Conservation (phyloP, 768 basidiomycete species). For the Rhizopogon vinicolor region DNA sequence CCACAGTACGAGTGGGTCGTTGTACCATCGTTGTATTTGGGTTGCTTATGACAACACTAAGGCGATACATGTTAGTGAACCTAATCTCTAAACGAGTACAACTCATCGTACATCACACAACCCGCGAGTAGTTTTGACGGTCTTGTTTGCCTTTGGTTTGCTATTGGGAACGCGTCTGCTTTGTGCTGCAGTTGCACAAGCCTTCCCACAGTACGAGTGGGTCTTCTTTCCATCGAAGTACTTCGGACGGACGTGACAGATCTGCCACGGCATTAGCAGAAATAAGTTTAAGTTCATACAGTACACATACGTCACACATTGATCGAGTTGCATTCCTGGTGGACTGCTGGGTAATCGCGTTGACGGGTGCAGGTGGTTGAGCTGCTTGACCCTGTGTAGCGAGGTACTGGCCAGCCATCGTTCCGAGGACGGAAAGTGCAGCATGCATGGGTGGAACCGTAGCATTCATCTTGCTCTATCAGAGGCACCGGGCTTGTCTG, state of each 20-base stretch:
- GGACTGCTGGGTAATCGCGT: conserved; percentile 9
- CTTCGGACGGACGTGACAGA: conserved; percentile 53
- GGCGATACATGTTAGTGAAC: conserved; percentile 5
- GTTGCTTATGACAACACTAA: conserved; percentile 56
- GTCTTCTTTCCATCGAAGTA: conserved; percentile 50
- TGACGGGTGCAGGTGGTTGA: conserved; percentile 15
- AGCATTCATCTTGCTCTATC: conserved; percentile 19
- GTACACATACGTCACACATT: conserved; percentile 46
- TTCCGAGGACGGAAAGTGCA: conserved; percentile 31
- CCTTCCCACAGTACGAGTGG: conserved; percentile 57
- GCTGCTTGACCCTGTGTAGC: conserved; percentile 22
- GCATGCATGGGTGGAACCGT: conserved; percentile 31
- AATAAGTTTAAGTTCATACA: conserved; percentile 2
- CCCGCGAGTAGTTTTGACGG: conserved; percentile 23
- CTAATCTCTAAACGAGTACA: neutral
- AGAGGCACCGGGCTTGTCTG: conserved; percentile 6
- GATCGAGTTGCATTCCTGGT: conserved; percentile 23
- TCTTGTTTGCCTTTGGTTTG: conserved; percentile 23
- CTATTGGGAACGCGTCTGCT: conserved; percentile 9
- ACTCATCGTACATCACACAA: conserved; percentile 46
- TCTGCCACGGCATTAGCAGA: conserved; percentile 26
- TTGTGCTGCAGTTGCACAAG: conserved; percentile 39
- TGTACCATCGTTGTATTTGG: conserved; percentile 55
- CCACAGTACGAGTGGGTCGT: conserved; percentile 59
- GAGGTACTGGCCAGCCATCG: conserved; percentile 31